Conservation (phyloP, 306 rosid species). For the Ormosia semicastrata region DNA sequence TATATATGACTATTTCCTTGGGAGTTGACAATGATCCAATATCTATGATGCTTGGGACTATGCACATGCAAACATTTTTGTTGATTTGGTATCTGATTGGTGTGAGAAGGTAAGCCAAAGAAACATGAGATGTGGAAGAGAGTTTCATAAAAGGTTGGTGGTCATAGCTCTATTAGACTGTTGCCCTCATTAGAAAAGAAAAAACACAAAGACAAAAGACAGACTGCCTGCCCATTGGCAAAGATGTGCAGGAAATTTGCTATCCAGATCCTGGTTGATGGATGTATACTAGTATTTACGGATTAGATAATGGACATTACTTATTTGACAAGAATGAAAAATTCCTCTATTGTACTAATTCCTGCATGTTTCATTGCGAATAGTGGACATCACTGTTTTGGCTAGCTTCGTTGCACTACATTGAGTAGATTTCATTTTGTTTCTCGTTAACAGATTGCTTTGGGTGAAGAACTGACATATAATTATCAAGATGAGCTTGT, state of each 20-base stretch:
- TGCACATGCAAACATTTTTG: neutral
- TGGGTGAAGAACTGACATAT: slow-evolving; percentile 77
- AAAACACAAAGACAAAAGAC: neutral
- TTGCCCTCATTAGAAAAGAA: neutral
- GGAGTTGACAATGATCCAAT: neutral
- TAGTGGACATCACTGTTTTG: neutral
- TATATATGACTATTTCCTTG: neutral
- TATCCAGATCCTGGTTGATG: neutral
- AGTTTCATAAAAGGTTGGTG: neutral
- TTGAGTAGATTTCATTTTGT: slow-evolving; percentile 15
- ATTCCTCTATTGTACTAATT: neutral
- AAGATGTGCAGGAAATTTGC: slow-evolving; percentile 13
- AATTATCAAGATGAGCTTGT: slow-evolving; percentile 51
- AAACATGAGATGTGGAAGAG: neutral
- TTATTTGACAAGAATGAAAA: neutral
- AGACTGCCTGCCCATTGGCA: neutral
- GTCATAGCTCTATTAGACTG: neutral
- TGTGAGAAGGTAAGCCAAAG: neutral
- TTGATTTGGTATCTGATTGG: neutral
- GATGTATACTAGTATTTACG: neutral
- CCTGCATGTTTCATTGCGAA: neutral
- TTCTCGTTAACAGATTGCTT: slow-evolving; percentile 60
- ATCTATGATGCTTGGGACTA: neutral
- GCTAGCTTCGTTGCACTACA: neutral
- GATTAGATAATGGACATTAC: neutral